Conservation (phyloP, 805 yeast genomes). For the Komagataella populi region DNA sequence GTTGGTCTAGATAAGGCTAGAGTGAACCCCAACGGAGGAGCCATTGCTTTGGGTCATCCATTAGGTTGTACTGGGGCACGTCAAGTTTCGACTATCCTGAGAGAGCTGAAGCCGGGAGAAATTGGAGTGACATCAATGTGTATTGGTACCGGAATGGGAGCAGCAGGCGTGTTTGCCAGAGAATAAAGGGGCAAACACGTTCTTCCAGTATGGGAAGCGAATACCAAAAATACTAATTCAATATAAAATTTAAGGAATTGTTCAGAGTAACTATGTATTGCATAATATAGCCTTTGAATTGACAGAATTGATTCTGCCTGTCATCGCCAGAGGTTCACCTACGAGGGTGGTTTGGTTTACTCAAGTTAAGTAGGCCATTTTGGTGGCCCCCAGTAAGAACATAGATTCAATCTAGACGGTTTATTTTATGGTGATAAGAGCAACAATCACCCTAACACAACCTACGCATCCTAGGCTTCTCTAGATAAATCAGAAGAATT, state of each 20-base stretch:
- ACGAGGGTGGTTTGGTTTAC: too few species aligned
- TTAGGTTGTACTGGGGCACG: constrained; percentile 79
- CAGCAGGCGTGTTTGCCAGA: constrained; percentile 74
- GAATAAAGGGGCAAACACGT: constrained; percentile 31
- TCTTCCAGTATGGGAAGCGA: too few species aligned
- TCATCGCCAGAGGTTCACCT: too few species aligned
- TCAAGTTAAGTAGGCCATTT: too few species aligned
- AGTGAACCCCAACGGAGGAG: constrained; percentile 92
- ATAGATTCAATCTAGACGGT: too few species aligned
- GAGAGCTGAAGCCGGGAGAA: constrained; percentile 69
- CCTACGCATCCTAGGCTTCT: too few species aligned
- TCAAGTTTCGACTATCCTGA: constrained; percentile 77
- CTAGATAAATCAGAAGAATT: too few species aligned
- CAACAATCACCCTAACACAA: too few species aligned
- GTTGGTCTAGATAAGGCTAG: constrained; percentile 53
- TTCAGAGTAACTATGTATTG: neutral
- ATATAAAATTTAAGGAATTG: too few species aligned
- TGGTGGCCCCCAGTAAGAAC: too few species aligned
- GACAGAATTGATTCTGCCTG: neutral
- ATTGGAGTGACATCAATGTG: constrained; percentile 94
- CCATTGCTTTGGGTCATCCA: constrained; percentile 94
- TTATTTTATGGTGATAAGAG: too few species aligned
- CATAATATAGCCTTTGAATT: neutral
- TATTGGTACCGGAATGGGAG: constrained; percentile 98
- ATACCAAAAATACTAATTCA: too few species aligned